These are phyloP conservation scores for Xanthoconium stramineum DNA, from an alignment of 768 basidiomycete species.

Conservation along the genomic window DNA sequence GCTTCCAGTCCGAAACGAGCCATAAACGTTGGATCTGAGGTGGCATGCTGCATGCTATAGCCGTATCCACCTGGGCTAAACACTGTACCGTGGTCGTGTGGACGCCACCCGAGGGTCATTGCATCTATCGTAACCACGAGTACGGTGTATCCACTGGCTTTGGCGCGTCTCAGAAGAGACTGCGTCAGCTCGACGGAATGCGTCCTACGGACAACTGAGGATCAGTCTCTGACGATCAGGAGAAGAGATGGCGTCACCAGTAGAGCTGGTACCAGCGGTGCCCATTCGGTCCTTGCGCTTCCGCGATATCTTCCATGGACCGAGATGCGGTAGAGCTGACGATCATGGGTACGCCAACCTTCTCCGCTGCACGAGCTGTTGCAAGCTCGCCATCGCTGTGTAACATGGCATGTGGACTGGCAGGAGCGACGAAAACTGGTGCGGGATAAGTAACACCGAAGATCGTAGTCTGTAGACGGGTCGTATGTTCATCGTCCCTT, in stretches of 20 bases:
- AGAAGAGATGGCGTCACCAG: background rate
- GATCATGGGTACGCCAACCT: constrained; percentile 42
- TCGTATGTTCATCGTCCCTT: background rate
- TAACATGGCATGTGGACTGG: constrained; percentile 55
- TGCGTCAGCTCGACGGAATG: constrained; percentile 19
- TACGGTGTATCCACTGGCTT: constrained; percentile 38
- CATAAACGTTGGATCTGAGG: constrained; percentile 50
- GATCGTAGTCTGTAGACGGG: constrained; percentile 51
- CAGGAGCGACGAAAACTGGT: constrained; percentile 53
- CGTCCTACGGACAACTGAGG: constrained; percentile 22
- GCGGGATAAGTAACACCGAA: constrained; percentile 32
- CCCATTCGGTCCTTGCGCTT: constrained; percentile 39
- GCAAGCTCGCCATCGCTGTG: constrained; percentile 42
- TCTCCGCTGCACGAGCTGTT: constrained; percentile 41
- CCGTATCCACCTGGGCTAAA: constrained; percentile 38
- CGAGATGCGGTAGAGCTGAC: constrained; percentile 35
- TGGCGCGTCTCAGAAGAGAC: constrained; percentile 43
- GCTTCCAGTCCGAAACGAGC: constrained; percentile 27
- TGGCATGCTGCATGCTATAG: constrained; percentile 39
- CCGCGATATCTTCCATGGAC: constrained; percentile 48
- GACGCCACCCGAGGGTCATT: constrained; percentile 42
- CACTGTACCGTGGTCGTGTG: constrained; percentile 38
- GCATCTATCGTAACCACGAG: constrained; percentile 48
- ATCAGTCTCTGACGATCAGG: background rate
- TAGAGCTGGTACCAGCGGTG: constrained; percentile 52